A percentile compares a stretch with the other conserved stretches of the same genome.
Conservation (phyloP, 371 early-diverging fungal species). For the Mucor plumbeus region DNA sequence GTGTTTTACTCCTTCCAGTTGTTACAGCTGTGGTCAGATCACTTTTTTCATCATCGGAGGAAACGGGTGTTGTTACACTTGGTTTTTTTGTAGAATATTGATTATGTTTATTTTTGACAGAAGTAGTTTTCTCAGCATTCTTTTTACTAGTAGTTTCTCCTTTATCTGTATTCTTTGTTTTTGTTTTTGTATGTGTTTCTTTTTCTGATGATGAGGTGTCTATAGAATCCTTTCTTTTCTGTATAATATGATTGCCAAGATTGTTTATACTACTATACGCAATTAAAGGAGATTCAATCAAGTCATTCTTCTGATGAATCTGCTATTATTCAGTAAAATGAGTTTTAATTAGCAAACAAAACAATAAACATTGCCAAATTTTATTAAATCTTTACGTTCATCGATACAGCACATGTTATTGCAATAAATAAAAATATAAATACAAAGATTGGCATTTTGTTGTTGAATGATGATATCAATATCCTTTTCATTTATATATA, state of each 20-base stretch:
- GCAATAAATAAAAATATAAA: neutral
- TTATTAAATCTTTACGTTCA: neutral
- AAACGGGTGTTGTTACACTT: conserved; percentile 32
- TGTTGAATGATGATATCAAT: neutral
- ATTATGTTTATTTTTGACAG: conserved; percentile 1
- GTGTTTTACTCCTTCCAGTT: neutral
- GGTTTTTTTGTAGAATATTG: conserved; percentile 1
- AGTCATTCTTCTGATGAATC: neutral
- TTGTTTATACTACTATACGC: neutral
- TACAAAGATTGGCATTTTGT: neutral
- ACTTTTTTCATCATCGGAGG: neutral
- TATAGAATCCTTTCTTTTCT: neutral
- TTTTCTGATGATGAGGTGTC: neutral
- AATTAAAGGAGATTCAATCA: neutral
- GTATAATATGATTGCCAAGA: neutral
- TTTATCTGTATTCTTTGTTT: neutral
- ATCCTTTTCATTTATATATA: neutral
- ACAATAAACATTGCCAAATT: neutral
- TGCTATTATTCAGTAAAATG: neutral
- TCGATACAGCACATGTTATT: neutral
- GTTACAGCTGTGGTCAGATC: neutral
- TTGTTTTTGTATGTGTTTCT: neutral
- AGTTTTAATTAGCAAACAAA: neutral
- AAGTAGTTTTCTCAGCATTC: neutral
- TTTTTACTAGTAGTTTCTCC: neutral